Evolutionary conservation across 2,329 filamentous ascomycete species (phyloP).

Genomic region (Geosmithia putterillii): DNA sequence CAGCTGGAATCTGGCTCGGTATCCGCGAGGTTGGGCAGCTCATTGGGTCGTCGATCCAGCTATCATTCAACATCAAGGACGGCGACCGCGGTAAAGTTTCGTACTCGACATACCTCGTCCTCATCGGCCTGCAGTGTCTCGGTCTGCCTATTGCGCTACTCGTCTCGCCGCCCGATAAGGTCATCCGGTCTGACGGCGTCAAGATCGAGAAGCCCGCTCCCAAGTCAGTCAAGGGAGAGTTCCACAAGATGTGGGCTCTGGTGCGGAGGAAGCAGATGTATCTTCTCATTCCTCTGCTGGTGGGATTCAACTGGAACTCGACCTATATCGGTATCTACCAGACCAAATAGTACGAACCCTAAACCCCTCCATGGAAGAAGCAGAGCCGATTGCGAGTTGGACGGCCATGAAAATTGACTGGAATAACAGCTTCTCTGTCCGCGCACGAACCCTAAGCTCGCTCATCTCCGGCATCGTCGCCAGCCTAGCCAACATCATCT

Average conservation of each 20-base stretch:
- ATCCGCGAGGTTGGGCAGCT: conserved; percentile 36
- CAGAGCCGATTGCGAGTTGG: no score
- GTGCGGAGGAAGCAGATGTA: neutral
- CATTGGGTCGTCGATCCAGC: conserved; percentile 30
- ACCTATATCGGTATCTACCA: conserved; percentile 41
- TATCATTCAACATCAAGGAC: conserved; percentile 25
- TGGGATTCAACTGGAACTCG: conserved; percentile 32
- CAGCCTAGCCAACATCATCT: conserved; percentile 27
- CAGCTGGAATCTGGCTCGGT: conserved; percentile 26
- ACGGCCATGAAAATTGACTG: no score
- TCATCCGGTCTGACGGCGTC: conserved; percentile 11
- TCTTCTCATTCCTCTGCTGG: conserved; percentile 25
- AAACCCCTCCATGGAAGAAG: no score
- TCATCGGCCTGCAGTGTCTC: conserved; percentile 50
- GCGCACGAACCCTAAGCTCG: conserved; percentile 30
- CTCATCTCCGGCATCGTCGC: conserved; percentile 23
- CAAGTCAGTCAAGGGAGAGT: neutral
- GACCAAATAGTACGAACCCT: conserved; percentile 25
- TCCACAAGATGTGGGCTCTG: neutral
- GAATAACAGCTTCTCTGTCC: conserved; percentile 32
- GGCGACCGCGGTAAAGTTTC: conserved; percentile 46
- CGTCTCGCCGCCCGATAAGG: conserved; percentile 14
- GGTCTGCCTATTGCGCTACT: conserved; percentile 11
- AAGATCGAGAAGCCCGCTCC: neutral
- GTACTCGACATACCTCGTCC: conserved; percentile 50